Base-by-base conservation (phyloP, 2,329 filamentous ascomycete genomes). In the Phaeosphaeria sp. region DNA sequence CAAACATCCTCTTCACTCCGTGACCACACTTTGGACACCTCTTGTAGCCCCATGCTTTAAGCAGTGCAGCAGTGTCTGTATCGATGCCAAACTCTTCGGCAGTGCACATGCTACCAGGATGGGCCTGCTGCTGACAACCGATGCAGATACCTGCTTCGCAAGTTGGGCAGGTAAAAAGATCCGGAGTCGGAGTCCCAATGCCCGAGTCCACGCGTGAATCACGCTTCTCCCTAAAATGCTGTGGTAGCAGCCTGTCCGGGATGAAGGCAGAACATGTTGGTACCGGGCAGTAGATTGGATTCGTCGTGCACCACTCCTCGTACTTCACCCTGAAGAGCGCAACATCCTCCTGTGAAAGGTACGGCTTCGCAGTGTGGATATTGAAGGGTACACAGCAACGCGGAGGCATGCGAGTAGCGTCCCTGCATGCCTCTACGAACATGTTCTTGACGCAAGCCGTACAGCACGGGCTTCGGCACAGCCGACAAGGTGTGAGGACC, bases 221-320 rank as follows among this genome's bases (percentile, higher is more conserved):
- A 17, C 64, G 59, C 13, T 67, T 63, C 4, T 46, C 52, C 33
- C 15, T 46, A 36, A 36, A 44, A 21, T 18, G 52, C 15, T 50
- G 59, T 5, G 68, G 63, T 6, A 76, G 49, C 6, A 73, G 55
- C 21, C 68, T 59, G 11, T 65, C 62, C 4, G 73, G 65, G 6
- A 85, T 81, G 63, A 84, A 85, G 1, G 76, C 68, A 0, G 82
- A 84, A 64, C 83, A 85, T 9, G 69, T 76, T 10, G 77, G 75
- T 9, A 79, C 63, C 3, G 83, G 82, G 56, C 83, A 85, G 62
- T 84, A 85, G 6, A 81, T 64, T 7, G 80, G 81, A 23, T 80
- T 72, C 3, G 69, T 61, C 2, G 81, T 81, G 36, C 71, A 69
- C 76, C 80, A 82, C 64, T 84, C 82, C 46, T 84, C 82, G 52